These are phyloP conservation scores for Brassica nigra DNA, from an alignment of 345 rosid species.

Conservation along the genomic window DNA sequence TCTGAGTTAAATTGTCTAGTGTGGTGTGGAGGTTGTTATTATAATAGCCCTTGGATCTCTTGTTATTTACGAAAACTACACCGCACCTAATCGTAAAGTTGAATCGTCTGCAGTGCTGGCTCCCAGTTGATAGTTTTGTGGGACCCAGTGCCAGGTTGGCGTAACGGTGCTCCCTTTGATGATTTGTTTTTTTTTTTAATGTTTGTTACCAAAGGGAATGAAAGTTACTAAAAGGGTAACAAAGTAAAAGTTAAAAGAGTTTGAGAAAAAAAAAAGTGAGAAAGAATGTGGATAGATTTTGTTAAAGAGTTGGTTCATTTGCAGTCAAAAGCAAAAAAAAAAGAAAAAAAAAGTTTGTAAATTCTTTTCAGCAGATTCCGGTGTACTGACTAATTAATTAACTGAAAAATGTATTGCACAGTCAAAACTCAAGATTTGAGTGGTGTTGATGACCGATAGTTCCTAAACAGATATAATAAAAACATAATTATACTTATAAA, in stretches of 20 bases:
- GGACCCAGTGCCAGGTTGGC: constrained; percentile 19
- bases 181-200: not conserved
- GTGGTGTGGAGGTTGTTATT: not conserved
- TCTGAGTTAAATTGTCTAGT: not conserved
- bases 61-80: constrained; percentile 37
- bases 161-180: constrained; percentile 13
- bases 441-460: not conserved
- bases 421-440: not conserved
- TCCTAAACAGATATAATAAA: not conserved
- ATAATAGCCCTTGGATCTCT: constrained; percentile 31
- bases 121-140: constrained; percentile 19
- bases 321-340: not conserved
- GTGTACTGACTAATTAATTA: not conserved
- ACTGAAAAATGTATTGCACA: not conserved
- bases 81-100: constrained; percentile 18
- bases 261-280: not conserved
- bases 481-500: not conserved
- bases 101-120: constrained; percentile 21
- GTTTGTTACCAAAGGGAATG: not conserved
- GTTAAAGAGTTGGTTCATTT: not conserved
- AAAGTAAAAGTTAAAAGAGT: not conserved
- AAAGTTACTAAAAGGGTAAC: not conserved
- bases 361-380: not conserved
- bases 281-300: constrained; percentile 2
- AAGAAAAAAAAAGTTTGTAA: not conserved